Evolutionary conservation across 1,139 yeast species (phyloP).

Genomic region (Magnusiomyces clavatus): DNA sequence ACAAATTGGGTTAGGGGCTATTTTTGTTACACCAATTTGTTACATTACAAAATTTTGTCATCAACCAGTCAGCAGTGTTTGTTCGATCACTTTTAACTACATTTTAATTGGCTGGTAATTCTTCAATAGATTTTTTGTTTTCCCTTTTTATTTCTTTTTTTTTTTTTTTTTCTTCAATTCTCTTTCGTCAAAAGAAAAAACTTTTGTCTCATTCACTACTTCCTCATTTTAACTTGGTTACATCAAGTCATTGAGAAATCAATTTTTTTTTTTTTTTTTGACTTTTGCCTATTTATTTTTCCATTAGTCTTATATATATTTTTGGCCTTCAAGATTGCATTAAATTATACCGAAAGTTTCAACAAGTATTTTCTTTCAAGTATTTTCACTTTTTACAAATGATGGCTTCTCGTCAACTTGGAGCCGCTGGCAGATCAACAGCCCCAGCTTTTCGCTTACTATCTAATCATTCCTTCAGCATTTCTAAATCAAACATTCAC

Average conservation of each 20-base stretch:
- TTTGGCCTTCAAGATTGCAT: not conserved
- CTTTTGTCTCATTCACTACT: too few relatives aligned
- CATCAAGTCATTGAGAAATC: not conserved
- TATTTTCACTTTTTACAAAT: not conserved
- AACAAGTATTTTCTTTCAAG: not conserved
- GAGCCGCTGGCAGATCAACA: conserved; percentile 5
- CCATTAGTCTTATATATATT: not conserved
- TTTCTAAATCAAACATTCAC: conserved; percentile 6
- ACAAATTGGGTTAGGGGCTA: too few relatives aligned
- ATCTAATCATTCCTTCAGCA: not conserved
- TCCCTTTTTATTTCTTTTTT: too few relatives aligned
- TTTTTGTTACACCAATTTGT: too few relatives aligned
- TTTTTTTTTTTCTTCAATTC: too few relatives aligned
- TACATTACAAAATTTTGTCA: too few relatives aligned
- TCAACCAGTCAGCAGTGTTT: too few relatives aligned
- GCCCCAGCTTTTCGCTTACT: not conserved
- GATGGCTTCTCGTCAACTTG: conserved; percentile 13
- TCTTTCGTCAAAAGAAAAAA: too few relatives aligned
- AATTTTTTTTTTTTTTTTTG: not conserved
- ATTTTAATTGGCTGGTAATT: too few relatives aligned
- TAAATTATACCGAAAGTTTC: not conserved
- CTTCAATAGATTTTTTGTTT: too few relatives aligned
- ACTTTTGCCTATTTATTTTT: not conserved
- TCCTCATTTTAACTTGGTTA: too few relatives aligned
- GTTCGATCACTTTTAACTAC: too few relatives aligned